A percentile compares a stretch with the other conserved stretches of the same genome.
phyloP scores from a whole-genome alignment of 768 basidiomycete species.

The Leccinum disarticulatum region DNA sequence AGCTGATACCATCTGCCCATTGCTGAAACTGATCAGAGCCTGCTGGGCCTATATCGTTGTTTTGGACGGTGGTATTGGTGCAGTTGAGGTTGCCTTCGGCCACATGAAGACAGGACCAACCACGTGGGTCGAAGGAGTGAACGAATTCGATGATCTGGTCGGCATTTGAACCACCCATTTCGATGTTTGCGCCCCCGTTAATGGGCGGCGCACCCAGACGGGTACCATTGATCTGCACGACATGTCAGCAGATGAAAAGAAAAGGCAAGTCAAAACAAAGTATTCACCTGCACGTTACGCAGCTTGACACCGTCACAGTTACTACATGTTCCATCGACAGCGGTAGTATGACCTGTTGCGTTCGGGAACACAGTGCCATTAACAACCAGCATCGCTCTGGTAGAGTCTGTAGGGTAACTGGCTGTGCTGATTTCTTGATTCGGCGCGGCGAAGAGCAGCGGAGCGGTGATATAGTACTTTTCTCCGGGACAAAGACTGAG shows the following conservation, averaged over 20 bases:
- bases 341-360: slow-evolving; percentile 69
- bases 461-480: slow-evolving; percentile 62
- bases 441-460: slow-evolving; percentile 62
- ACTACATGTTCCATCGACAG: slow-evolving; percentile 64
- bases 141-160: slow-evolving; percentile 78
- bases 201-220: slow-evolving; percentile 53
- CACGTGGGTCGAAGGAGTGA: slow-evolving; percentile 69
- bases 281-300: slow-evolving; percentile 66
- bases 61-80: slow-evolving; percentile 62
- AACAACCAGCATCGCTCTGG: slow-evolving; percentile 70
- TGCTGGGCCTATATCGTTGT: slow-evolving; percentile 83
- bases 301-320: slow-evolving; percentile 61
- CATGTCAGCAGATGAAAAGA: slow-evolving; percentile 1
- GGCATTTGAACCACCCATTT: slow-evolving; percentile 76
- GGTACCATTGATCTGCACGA: slow-evolving; percentile 67
- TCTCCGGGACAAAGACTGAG: slow-evolving; percentile 64
- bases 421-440: slow-evolving; percentile 81
- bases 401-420: slow-evolving; percentile 68
- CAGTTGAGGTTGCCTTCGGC: slow-evolving; percentile 66
- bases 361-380: slow-evolving; percentile 55
- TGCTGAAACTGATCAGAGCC: slow-evolving; percentile 62
- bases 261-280: not conserved
- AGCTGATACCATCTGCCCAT: slow-evolving; percentile 84
- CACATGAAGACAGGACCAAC: slow-evolving; percentile 84
- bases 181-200: slow-evolving; percentile 73